Evolutionary conservation across 441 rosid species (phyloP).

Genomic region (Erodium chrysanthum): DNA sequence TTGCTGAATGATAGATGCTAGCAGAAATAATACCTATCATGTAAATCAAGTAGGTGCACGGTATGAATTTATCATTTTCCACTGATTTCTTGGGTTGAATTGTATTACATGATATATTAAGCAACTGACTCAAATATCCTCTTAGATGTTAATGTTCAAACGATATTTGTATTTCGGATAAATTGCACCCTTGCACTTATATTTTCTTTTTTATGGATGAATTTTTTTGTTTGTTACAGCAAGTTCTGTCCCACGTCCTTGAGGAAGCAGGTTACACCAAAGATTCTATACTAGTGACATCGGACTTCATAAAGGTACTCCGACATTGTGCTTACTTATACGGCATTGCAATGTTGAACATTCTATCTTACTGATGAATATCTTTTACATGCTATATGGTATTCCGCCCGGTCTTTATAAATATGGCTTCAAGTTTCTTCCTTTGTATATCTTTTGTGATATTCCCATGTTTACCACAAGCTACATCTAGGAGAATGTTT

Average conservation of each 20-base stretch:
- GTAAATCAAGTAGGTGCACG: background rate
- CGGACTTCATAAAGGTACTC: constrained; percentile 34
- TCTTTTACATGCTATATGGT: background rate
- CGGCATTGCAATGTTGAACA: background rate
- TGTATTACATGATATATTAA: background rate
- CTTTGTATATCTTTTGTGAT: background rate
- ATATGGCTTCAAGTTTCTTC: background rate
- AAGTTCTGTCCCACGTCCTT: constrained; percentile 31
- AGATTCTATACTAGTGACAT: constrained; percentile 23
- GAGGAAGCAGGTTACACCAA: constrained; percentile 36
- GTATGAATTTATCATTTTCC: background rate
- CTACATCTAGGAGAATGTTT: background rate
- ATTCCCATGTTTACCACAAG: background rate
- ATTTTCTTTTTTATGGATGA: background rate
- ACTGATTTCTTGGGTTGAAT: background rate
- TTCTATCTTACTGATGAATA: background rate
- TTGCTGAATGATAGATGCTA: background rate
- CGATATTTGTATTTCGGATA: background rate
- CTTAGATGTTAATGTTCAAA: background rate
- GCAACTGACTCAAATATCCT: background rate
- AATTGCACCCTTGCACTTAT: background rate
- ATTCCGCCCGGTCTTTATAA: too few relatives aligned
- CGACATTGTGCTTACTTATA: background rate
- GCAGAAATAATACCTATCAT: background rate
- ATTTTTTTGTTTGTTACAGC: constrained; percentile 22